phyloP scores from a whole-genome alignment of 352 stramenopile genomes.

The Phytopythium kandeliae region DNA sequence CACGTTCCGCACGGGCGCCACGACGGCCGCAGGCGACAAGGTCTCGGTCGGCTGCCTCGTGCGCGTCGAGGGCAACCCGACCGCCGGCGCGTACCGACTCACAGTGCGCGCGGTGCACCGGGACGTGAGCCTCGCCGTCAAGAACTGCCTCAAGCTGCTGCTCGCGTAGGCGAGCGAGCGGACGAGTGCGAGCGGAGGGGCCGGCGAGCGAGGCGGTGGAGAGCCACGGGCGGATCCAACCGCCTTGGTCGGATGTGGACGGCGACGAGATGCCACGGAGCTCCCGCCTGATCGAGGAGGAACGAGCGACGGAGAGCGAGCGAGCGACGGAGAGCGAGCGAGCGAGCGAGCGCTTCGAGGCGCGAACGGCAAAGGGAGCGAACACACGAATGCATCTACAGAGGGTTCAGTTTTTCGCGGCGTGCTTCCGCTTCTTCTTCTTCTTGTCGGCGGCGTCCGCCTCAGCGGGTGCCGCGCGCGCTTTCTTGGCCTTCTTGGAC shows the following conservation, averaged over 20 bases:
- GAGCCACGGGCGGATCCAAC: no score
- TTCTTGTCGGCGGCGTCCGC: constrained; percentile 6
- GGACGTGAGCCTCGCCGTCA: constrained; percentile 62
- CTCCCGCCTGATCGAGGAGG: no score
- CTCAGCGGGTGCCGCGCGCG: background rate
- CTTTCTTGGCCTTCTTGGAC: constrained; percentile 16
- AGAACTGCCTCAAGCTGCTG: constrained; percentile 61
- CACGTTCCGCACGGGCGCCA: constrained; percentile 89
- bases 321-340: background rate
- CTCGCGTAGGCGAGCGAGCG: no score
- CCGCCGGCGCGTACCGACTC: constrained; percentile 80
- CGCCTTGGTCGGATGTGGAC: no score
- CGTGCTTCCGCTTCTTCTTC: constrained; percentile 5
- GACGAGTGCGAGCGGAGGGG: no score
- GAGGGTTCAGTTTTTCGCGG: constrained; percentile 4
- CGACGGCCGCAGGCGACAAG: constrained; percentile 88
- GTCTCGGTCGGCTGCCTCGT: constrained; percentile 92
- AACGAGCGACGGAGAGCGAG: no score
- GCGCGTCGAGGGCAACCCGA: constrained; percentile 84
- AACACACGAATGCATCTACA: constrained; percentile 2
- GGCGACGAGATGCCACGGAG: no score
- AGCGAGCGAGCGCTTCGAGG: background rate
- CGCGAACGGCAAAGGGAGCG: background rate
- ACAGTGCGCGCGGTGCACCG: constrained; percentile 92
- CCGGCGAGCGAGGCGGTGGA: no score